A percentile compares a stretch with the other conserved stretches of the same genome.
These are phyloP conservation scores for Craterostigma plantagineum DNA, from an alignment of 257 asterid species.

Conservation along the genomic window DNA sequence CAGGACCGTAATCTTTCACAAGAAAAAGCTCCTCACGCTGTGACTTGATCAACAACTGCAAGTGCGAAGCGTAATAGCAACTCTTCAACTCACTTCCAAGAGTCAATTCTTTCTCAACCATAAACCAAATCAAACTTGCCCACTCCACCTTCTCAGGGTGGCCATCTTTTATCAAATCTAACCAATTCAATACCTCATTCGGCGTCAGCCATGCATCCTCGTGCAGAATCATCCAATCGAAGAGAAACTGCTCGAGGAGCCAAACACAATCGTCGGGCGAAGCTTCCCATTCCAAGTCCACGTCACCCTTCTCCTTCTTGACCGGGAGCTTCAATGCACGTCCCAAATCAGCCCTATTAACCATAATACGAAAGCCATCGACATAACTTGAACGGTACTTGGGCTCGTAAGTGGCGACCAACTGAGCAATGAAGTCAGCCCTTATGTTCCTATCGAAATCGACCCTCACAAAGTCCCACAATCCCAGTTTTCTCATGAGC, in stretches of 20 bases:
- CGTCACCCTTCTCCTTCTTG: conserved; percentile 46
- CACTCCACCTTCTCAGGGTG: conserved; percentile 87
- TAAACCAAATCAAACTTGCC: conserved; percentile 68
- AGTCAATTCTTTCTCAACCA: conserved; percentile 78
- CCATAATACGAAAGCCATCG: conserved; percentile 20
- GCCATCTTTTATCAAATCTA: conserved; percentile 43
- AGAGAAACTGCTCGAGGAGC: conserved; percentile 32
- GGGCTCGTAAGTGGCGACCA: conserved; percentile 42
- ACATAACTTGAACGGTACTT: conserved; percentile 32
- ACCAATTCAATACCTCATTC: conserved; percentile 40
- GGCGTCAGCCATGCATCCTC: conserved; percentile 76
- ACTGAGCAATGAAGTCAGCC: conserved; percentile 52
- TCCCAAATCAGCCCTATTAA: conserved; percentile 54
- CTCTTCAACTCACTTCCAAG: conserved; percentile 40
- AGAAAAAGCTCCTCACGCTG: conserved; percentile 27
- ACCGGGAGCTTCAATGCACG: conserved; percentile 46
- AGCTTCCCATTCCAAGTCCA: conserved; percentile 29
- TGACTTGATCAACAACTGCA: conserved; percentile 56
- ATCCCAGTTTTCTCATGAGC: conserved; percentile 41
- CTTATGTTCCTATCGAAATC: conserved; percentile 42
- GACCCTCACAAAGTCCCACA: conserved; percentile 68
- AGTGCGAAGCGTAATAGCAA: conserved; percentile 71
- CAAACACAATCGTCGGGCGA: conserved; percentile 33
- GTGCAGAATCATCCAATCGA: conserved; percentile 61
- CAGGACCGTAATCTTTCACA: conserved; percentile 8